These are phyloP conservation scores for Prunus fruticosa DNA, from an alignment of 306 rosid genomes.

Conservation along the genomic window DNA sequence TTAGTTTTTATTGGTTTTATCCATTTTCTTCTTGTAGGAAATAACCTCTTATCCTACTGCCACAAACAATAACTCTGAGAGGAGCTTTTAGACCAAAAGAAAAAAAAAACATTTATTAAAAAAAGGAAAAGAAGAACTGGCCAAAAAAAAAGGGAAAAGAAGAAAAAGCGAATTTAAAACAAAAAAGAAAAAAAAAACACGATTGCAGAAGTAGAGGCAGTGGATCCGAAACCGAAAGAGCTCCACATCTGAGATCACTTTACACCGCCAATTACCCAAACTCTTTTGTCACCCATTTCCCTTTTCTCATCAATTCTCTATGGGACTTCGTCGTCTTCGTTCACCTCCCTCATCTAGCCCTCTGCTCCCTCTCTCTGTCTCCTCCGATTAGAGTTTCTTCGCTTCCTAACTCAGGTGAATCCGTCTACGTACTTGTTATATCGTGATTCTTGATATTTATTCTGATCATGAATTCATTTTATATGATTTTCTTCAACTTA, in stretches of 20 bases:
- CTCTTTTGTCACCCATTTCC: not conserved
- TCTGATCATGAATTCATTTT: not conserved
- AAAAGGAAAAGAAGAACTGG: too few species aligned
- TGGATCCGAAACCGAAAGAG: not conserved
- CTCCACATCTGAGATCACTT: not conserved
- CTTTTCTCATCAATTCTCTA: conserved; percentile 17
- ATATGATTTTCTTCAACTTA: not conserved
- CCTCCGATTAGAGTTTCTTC: conserved; percentile 11
- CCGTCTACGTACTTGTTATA: not conserved
- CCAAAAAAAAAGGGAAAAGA: too few species aligned
- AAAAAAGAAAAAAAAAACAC: not conserved
- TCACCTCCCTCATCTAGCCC: not conserved
- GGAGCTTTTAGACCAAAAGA: too few species aligned
- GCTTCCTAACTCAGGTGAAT: conserved; percentile 18
- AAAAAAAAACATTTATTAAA: too few species aligned
- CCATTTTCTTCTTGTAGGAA: not conserved
- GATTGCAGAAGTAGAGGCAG: not conserved
- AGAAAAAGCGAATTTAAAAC: too few species aligned
- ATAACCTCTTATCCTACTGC: not conserved
- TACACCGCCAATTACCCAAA: not conserved
- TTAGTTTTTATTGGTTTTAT: too few species aligned
- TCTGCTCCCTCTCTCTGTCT: not conserved
- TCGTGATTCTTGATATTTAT: conserved; percentile 2
- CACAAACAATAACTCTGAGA: too few species aligned
- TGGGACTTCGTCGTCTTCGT: conserved; percentile 19